phyloP scores from a whole-genome alignment of 352 stramenopile species.

The Phytophthora palmivora region DNA sequence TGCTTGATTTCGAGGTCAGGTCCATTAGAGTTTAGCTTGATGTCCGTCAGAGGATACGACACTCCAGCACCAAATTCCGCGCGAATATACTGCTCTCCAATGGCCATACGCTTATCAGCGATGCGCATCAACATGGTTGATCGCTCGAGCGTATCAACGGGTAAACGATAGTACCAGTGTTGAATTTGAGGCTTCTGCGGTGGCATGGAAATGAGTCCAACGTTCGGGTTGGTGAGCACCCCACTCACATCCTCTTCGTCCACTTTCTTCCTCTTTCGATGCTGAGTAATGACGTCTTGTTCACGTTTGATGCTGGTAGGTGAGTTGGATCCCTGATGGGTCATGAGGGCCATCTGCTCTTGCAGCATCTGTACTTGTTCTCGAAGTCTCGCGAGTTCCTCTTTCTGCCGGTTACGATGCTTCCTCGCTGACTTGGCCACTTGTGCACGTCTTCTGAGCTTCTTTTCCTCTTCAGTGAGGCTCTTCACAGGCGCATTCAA shows the following conservation, averaged over 20 bases:
- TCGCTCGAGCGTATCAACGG: slow-evolving; percentile 67
- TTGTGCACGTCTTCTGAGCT: slow-evolving; percentile 76
- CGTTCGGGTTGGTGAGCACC: slow-evolving; percentile 33
- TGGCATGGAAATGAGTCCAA: slow-evolving; percentile 23
- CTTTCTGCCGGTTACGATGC: slow-evolving; percentile 84
- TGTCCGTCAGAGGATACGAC: slow-evolving; percentile 74
- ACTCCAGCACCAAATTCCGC: slow-evolving; percentile 54
- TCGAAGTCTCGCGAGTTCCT: slow-evolving; percentile 73
- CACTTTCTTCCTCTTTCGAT: slow-evolving; percentile 81
- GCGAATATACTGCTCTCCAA: slow-evolving; percentile 60
- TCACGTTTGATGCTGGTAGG: slow-evolving; percentile 55
- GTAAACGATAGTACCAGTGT: slow-evolving; percentile 72
- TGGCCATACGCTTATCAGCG: slow-evolving; percentile 57
- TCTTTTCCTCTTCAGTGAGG: slow-evolving; percentile 87
- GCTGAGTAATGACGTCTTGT: slow-evolving; percentile 65
- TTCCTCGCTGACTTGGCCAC: slow-evolving; percentile 86
- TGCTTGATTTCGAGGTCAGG: slow-evolving; percentile 86
- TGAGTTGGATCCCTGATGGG: slow-evolving; percentile 42
- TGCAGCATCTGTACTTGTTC: slow-evolving; percentile 81
- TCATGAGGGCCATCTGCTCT: slow-evolving; percentile 83
- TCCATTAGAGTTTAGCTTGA: slow-evolving; percentile 83
- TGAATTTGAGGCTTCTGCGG: slow-evolving; percentile 49
- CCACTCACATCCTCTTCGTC: slow-evolving; percentile 42
- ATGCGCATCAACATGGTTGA: slow-evolving; percentile 58
- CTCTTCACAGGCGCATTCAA: slow-evolving; percentile 82